Percentiles rank a stretch among this genome's conserved stretches.
phyloP scores from a whole-genome alignment of 495 filamentous ascomycete genomes.

The Trichoderma erinaceum region DNA sequence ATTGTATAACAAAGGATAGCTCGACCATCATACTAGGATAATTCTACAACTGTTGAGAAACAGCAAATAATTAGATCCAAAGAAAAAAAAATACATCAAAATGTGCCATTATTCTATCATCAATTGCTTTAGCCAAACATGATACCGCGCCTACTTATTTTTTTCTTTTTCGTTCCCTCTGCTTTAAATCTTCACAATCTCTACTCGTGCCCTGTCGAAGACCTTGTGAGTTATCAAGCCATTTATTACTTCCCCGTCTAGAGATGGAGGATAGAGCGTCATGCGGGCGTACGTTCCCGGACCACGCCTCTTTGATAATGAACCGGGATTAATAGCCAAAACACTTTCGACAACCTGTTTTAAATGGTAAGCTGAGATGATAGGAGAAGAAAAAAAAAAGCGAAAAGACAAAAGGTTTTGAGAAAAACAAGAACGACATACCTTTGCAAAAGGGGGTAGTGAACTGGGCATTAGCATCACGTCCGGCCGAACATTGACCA shows the following conservation, averaged over 20 bases:
- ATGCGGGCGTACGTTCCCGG: conserved; percentile 77
- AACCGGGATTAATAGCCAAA: conserved; percentile 80
- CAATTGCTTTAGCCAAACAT: background rate
- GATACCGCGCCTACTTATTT: background rate
- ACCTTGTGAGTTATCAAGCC: conserved; percentile 63
- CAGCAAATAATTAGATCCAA: background rate
- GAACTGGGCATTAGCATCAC: conserved; percentile 77
- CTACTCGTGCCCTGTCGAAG: conserved; percentile 77
- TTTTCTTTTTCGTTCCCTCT: background rate
- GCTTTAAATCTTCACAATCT: conserved; percentile 67
- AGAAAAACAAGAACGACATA: conserved; percentile 32
- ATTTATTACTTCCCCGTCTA: conserved; percentile 51
- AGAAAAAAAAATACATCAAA: background rate
- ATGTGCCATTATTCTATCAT: background rate
- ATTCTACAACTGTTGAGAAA: background rate
- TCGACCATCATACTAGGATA: background rate
- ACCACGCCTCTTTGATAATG: conserved; percentile 71
- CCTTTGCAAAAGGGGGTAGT: conserved; percentile 80
- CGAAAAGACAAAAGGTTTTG: background rate
- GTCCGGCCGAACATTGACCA: conserved; percentile 78
- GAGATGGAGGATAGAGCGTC: conserved; percentile 56
- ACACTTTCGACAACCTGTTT: conserved; percentile 76
- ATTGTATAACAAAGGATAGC: background rate
- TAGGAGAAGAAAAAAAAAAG: background rate
- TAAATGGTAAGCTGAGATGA: conserved; percentile 17